Evolutionary conservation across 495 filamentous ascomycete genomes (phyloP), one percentile per base, ranked within the genome.

Genomic region (Talaromyces thailandensis): DNA sequence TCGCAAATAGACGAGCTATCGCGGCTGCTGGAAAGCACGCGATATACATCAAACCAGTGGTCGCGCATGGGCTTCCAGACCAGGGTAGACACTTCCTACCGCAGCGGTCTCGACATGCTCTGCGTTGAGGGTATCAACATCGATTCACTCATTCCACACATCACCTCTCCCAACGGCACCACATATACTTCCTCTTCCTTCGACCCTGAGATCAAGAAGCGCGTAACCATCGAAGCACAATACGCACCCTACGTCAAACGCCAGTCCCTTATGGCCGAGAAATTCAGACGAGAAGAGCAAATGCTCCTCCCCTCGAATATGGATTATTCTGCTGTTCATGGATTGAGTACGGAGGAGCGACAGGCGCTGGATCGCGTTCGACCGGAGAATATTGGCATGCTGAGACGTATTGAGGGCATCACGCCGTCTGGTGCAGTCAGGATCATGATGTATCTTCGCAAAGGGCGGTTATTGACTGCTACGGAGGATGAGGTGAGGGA

Each of bases 311-410:
- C 94, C 0, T 59, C 77, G 0, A 89, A 95, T 66, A 68, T 98
- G 28, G 86, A 97, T 65, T 98, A 96, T 66, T 76, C 81, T 16
- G 64, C 64, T 6, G 79, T 98, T 23, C 71, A 78, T 32, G 91
- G 92, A 0, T 77, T 98, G 59, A 91, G 88, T 63, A 81, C 79
- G 6, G 92, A 92, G 64, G 95, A 98, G 78, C 83, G 80, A 66
- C 74, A 79, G 11, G 81, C 86, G 6, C 80, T 98, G n/a, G 76
- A 82, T 32, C 76, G 76, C 24, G 85, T 91, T 9, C 73, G 84
- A 45, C 94, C 94, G 5, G 89, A 92, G 68, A 93, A 82, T 56
- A 74, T 98, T 25, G 95, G 91, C 3, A 93, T 96, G 85, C 93
- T 93, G 18, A 76, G 91, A 56, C 76, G 95, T 9, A 84, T 96